Conservation (phyloP, 2,329 filamentous ascomycete species). For the Cytospora piceicola region DNA sequence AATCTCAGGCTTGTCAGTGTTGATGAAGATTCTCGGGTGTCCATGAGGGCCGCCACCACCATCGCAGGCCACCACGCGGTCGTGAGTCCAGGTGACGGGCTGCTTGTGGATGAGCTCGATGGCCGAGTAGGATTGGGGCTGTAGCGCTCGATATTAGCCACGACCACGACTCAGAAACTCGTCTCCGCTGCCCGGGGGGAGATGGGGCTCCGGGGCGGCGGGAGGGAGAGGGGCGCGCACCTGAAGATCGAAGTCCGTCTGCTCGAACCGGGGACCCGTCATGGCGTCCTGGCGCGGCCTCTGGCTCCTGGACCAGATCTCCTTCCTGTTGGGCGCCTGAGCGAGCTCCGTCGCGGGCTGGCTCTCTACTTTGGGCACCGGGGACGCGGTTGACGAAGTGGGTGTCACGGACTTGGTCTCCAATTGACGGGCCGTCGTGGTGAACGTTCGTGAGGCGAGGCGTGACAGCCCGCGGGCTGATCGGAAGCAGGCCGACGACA, state of each 20-base stretch:
- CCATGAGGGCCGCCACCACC: conserved; percentile 89
- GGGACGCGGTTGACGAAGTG: conserved; percentile 45
- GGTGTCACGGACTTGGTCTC: conserved; percentile 47
- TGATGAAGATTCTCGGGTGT: conserved; percentile 95
- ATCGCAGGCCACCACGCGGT: conserved; percentile 82
- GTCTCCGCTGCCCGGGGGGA: not conserved
- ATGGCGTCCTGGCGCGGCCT: conserved; percentile 80
- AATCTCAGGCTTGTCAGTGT: conserved; percentile 96
- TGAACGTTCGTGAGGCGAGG: conserved; percentile 52
- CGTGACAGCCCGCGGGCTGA: conserved; percentile 49
- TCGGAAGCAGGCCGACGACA: conserved; percentile 47
- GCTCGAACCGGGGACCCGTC: conserved; percentile 93
- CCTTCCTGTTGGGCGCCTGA: conserved; percentile 86
- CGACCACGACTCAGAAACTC: too few species aligned
- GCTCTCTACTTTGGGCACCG: conserved; percentile 50
- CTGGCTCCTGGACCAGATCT: conserved; percentile 86
- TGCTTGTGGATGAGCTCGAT: conserved; percentile 97
- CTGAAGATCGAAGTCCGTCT: conserved; percentile 92
- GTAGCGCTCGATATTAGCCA: conserved; percentile 26
- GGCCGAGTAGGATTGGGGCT: conserved; percentile 88
- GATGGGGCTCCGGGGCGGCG: not conserved
- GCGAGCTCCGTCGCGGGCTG: conserved; percentile 52
- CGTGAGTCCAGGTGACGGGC: conserved; percentile 89
- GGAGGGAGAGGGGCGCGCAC: conserved; percentile 53
- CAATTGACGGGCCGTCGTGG: conserved; percentile 51